These are phyloP conservation scores for Conidiobolus incongruus DNA, from an alignment of 371 early-diverging fungal species.

Conservation along the genomic window DNA sequence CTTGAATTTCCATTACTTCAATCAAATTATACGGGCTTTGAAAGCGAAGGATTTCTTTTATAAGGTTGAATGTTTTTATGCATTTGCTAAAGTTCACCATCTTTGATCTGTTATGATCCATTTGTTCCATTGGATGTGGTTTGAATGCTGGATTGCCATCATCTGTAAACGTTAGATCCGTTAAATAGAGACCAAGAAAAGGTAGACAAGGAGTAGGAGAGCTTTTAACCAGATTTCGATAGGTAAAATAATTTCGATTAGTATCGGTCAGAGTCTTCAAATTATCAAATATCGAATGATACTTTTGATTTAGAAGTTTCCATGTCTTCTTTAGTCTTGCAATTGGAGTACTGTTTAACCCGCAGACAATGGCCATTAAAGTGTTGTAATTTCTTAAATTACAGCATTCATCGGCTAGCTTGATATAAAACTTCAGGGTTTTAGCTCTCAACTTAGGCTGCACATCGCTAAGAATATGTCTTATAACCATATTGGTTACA, in stretches of 20 bases:
- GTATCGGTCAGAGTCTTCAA: constrained; percentile 37
- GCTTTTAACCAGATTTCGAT: constrained; percentile 33
- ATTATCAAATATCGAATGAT: constrained; percentile 19
- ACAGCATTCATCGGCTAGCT: constrained; percentile 17
- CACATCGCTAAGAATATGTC: constrained; percentile 44
- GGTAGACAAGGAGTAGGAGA: constrained; percentile 51
- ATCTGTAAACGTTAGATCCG: constrained; percentile 67
- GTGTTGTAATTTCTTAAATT: constrained; percentile 58
- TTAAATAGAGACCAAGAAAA: constrained; percentile 66
- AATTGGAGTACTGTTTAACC: constrained; percentile 49
- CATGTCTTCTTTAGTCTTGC: constrained; percentile 48
- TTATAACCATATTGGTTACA: constrained; percentile 31
- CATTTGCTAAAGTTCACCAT: constrained; percentile 73
- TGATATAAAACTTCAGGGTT: constrained; percentile 65
- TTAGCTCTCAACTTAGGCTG: constrained; percentile 54
- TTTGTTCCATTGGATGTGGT: background rate
- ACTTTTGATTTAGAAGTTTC: constrained; percentile 29
- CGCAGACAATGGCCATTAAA: constrained; percentile 53
- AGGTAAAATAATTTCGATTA: constrained; percentile 47
- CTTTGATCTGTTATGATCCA: constrained; percentile 10
- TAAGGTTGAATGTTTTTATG: constrained; percentile 28
- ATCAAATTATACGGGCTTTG: constrained; percentile 39
- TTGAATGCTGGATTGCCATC: constrained; percentile 28
- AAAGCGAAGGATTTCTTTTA: constrained; percentile 55
- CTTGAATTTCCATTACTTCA: constrained; percentile 20